phyloP scores from a whole-genome alignment of 2,329 filamentous ascomycete genomes.

The Leptodontidium sp. region DNA sequence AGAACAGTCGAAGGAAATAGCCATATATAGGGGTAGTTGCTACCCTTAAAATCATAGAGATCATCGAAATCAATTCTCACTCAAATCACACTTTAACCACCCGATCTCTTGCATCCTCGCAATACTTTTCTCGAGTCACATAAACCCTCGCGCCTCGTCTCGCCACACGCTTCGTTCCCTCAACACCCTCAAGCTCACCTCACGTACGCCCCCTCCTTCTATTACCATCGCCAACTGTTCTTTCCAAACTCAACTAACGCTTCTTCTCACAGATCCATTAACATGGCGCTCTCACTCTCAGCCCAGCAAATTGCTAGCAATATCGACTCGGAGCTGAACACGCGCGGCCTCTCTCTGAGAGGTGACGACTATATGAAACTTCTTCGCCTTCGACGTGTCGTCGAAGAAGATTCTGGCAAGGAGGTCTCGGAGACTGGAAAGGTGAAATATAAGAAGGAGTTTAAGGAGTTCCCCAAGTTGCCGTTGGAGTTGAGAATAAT shows the following conservation, averaged over 20 bases:
- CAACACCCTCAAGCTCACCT: not conserved
- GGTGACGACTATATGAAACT: not conserved
- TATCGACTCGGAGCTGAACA: not conserved
- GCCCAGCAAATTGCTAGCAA: not conserved
- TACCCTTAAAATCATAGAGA: no score
- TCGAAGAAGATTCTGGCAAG: not conserved
- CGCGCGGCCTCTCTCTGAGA: not conserved
- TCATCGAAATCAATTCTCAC: no score
- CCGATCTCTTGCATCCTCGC: no score
- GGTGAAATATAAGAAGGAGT: not conserved
- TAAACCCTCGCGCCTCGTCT: not conserved
- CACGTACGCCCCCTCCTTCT: not conserved
- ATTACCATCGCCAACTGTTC: no score
- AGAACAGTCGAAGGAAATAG: no score
- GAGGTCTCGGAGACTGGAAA: not conserved
- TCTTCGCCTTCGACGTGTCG: not conserved
- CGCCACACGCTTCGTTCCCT: not conserved
- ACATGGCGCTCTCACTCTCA: not conserved
- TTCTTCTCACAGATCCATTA: not conserved
- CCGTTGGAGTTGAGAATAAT: constrained; percentile 7
- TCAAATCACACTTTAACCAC: no score
- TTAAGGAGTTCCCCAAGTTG: not conserved
- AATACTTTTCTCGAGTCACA: not conserved
- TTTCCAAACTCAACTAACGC: no score
- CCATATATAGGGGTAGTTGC: no score